phyloP scores from a whole-genome alignment of 2,329 filamentous ascomycete genomes.

The Aotearoamyces nothofagi region DNA sequence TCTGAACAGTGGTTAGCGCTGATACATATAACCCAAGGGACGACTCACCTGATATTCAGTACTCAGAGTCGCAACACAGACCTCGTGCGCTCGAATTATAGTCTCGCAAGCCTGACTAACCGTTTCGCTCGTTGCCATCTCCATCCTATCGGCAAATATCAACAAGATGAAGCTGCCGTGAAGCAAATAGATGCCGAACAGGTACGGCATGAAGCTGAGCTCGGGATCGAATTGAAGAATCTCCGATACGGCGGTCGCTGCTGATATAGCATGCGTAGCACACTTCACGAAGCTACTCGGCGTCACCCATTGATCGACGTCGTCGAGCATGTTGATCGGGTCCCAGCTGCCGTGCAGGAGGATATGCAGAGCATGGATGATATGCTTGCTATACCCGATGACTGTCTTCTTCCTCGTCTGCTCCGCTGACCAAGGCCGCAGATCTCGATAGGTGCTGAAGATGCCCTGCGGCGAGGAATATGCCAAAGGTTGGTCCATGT shows the following conservation, averaged over 20 bases:
- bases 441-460: neutral
- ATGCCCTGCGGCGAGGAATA: neutral
- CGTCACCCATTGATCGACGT: constrained; percentile 32
- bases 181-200: constrained; percentile 35
- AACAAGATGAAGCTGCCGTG: constrained; percentile 34
- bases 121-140: constrained; percentile 27
- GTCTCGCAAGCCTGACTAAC: constrained; percentile 33
- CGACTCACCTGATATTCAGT: constrained; percentile 30
- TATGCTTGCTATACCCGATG: constrained; percentile 30
- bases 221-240: constrained; percentile 33
- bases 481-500: constrained; percentile 1
- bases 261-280: constrained; percentile 30
- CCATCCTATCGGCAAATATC: constrained; percentile 32
- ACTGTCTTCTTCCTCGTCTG: constrained; percentile 24
- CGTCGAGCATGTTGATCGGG: constrained; percentile 31
- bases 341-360: constrained; percentile 34
- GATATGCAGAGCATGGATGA: constrained; percentile 31
- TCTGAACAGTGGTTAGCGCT: constrained; percentile 17
- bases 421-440: constrained; percentile 9
- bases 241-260: constrained; percentile 27
- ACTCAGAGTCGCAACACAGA: constrained; percentile 31
- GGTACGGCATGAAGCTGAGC: constrained; percentile 34
- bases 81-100: constrained; percentile 33
- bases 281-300: constrained; percentile 28
- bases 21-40: neutral